Evolutionary conservation across 768 basidiomycete genomes (phyloP), one percentile per base, ranked within the genome.

Genomic region (Gymnopilus dilepis): DNA sequence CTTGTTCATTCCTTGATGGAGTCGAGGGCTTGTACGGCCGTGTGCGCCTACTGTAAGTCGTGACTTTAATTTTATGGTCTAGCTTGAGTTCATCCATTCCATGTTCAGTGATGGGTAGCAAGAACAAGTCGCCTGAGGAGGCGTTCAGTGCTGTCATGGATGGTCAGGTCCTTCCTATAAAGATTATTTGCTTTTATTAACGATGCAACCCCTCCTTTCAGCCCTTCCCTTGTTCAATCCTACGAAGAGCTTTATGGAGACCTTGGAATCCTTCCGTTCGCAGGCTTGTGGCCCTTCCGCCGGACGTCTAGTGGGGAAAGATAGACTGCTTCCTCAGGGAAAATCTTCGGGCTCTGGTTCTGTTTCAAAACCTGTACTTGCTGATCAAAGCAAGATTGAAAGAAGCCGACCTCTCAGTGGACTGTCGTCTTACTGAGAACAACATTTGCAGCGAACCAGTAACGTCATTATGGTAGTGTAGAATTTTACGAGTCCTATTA

Each of bases 1-100:
- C 81, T 89, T 22, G 79, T 89, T 21, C 80, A 86, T 70, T 86
- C 78, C 34, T 72, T 75, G 12, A 74, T 78, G n/a, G 87, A 88
- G 60, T 77, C 80, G 9, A 78, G 82, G 48, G 84, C 85, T 17
- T 86, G 84, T 65, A 76, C 80, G 31, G 80, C 80, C 28, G 81
- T 76, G 33, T 85, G 80, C 60, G 84, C 85, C 34, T 85, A 82
- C 70, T 67, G 86, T 86, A 66, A 70, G 84, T 76, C n/a, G 19
- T 45, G 31, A 11, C 17, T 21, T 22, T 37, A 15, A 11, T 15
- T 3, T 37, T 15, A 34, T 37, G 15, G 11, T 3, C 9, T 15
- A 2, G 15, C 34, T 15, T 3, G 34, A 4, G 7, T 9, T 37
- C 9, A 42, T 60, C 21, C 60, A 62, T 53, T 56, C 17, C 19